Conservation (phyloP, 83 land plant species). For the Picea abies region DNA sequence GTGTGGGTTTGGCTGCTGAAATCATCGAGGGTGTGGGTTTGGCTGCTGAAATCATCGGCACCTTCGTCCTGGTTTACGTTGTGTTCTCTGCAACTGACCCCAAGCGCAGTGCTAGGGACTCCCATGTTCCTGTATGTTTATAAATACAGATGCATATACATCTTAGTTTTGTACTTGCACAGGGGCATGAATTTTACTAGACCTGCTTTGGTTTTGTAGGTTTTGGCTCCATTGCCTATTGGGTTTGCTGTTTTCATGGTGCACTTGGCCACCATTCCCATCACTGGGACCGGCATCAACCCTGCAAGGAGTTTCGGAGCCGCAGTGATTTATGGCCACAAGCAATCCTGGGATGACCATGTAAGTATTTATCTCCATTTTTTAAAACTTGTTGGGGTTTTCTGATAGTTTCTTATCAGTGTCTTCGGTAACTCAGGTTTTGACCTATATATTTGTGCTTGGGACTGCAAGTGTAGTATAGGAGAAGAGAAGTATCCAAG, state of each 20-base stretch:
- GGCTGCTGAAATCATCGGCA: conserved; percentile 65
- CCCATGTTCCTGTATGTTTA: conserved; percentile 53
- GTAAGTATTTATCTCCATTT: background rate
- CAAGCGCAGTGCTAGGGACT: conserved; percentile 57
- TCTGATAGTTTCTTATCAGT: too few species aligned
- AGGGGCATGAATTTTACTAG: too few species aligned
- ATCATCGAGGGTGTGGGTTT: conserved; percentile 53
- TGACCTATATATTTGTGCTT: too few species aligned
- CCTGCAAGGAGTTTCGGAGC: background rate
- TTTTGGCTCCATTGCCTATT: background rate
- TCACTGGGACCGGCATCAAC: background rate
- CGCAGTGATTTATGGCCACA: background rate
- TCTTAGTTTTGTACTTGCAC: too few species aligned
- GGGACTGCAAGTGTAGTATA: too few species aligned
- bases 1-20: conserved; percentile 54
- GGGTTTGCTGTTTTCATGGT: conserved; percentile 5
- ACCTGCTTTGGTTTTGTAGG: background rate
- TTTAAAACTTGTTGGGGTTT: too few species aligned
- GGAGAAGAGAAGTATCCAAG: too few species aligned
- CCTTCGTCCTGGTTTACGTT: conserved; percentile 59
- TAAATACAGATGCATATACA: too few species aligned
- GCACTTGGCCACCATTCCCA: background rate
- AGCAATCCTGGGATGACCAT: background rate
- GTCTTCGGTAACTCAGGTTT: too few species aligned
- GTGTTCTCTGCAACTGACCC: conserved; percentile 64